Evolutionary conservation across 2,329 filamentous ascomycete genomes (phyloP).

Genomic region (Coniochaeta ligniaria): DNA sequence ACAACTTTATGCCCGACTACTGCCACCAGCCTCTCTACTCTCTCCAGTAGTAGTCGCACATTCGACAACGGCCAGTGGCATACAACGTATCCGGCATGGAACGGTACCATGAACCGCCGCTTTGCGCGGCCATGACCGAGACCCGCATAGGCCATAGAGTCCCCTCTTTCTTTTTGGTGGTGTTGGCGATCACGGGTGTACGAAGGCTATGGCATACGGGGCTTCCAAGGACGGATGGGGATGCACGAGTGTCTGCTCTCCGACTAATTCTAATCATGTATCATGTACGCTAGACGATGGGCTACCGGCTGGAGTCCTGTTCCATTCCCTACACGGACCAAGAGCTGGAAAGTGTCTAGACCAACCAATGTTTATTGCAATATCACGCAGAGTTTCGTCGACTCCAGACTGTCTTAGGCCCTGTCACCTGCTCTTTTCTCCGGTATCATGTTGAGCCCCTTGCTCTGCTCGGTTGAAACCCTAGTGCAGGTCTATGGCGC

Average conservation of each 20-base stretch:
- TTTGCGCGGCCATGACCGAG: not conserved
- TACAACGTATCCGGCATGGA: slow-evolving; percentile 37
- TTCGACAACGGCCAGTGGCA: slow-evolving; percentile 39
- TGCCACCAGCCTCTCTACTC: slow-evolving; percentile 12
- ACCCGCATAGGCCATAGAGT: not conserved
- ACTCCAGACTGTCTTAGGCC: not conserved
- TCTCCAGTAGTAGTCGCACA: slow-evolving; percentile 7
- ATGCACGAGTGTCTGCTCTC: not conserved
- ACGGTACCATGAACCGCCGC: slow-evolving; percentile 21
- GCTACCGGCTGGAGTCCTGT: not conserved
- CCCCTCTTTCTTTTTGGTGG: not conserved
- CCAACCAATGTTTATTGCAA: not conserved
- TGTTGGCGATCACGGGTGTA: not conserved
- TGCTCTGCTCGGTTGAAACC: not conserved
- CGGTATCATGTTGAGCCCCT: not conserved
- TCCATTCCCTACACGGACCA: slow-evolving; percentile 21
- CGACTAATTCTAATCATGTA: slow-evolving; percentile 6
- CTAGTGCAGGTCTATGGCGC: not conserved
- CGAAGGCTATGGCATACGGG: not conserved
- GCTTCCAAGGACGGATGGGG: not conserved
- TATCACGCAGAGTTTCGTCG: not conserved
- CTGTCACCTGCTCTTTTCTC: not conserved
- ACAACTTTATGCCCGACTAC: slow-evolving; percentile 1
- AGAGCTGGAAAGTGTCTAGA: slow-evolving; percentile 30
- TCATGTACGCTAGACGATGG: not conserved